These are phyloP conservation scores for Bertia moriformis DNA, from an alignment of 2,329 filamentous ascomycete species.

Conservation along the genomic window DNA sequence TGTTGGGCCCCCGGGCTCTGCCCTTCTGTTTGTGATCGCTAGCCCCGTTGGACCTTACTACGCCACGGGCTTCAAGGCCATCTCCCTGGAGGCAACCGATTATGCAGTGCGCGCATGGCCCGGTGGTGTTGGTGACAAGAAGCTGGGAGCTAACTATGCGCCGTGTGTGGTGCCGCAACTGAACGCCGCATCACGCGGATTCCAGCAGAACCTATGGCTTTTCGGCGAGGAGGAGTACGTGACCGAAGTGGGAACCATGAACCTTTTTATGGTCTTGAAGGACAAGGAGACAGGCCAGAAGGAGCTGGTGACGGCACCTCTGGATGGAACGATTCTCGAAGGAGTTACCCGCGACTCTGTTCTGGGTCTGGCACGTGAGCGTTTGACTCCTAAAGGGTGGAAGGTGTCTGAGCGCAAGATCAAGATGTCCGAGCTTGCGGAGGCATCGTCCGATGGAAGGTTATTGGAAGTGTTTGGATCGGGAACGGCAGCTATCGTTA, in stretches of 20 bases:
- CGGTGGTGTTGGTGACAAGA: slow-evolving; percentile 93
- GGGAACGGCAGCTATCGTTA: slow-evolving; percentile 87
- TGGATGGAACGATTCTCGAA: slow-evolving; percentile 92
- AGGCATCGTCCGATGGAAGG: slow-evolving; percentile 73
- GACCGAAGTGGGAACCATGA: slow-evolving; percentile 98
- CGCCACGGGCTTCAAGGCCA: slow-evolving; percentile 93
- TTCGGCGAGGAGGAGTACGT: slow-evolving; percentile 92
- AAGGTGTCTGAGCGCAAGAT: slow-evolving; percentile 76
- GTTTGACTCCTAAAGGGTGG: slow-evolving; percentile 79
- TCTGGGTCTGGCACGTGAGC: slow-evolving; percentile 70
- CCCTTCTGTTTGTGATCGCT: slow-evolving; percentile 86
- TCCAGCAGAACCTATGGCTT: slow-evolving; percentile 96
- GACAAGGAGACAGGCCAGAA: slow-evolving; percentile 80
- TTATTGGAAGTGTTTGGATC: slow-evolving; percentile 86
- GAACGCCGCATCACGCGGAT: slow-evolving; percentile 76
- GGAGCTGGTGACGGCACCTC: slow-evolving; percentile 83
- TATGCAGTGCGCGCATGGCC: slow-evolving; percentile 97
- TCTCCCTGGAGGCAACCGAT: slow-evolving; percentile 87
- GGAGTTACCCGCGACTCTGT: slow-evolving; percentile 90
- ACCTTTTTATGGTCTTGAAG: slow-evolving; percentile 78
- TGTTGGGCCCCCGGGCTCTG: slow-evolving; percentile 80
- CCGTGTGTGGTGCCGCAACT: slow-evolving; percentile 95
- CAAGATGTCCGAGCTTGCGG: slow-evolving; percentile 72
- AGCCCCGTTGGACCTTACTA: slow-evolving; percentile 96
- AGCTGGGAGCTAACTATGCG: slow-evolving; percentile 95